Evolutionary conservation across 2,329 filamentous ascomycete genomes (phyloP), one percentile per base, ranked within the genome.

Genomic region (Tolypocladium pustulatum): DNA sequence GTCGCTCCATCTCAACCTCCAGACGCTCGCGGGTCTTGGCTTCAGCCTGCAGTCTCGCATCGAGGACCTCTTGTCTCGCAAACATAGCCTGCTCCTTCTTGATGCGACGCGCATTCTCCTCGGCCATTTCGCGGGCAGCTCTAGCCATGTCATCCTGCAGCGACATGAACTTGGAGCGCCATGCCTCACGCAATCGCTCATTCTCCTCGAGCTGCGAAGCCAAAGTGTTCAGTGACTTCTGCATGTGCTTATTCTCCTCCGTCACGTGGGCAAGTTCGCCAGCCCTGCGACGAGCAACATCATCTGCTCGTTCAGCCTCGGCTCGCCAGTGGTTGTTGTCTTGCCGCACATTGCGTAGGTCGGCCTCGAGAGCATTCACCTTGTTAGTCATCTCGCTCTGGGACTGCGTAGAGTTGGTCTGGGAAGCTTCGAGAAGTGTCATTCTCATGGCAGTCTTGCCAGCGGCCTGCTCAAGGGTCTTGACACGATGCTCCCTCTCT

Each of bases 121-220:
- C 85, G 27, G 88, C 86, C 61, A 97, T 85, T 61, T 96, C 88
- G 54, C 85, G 84, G 57, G 90, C 87, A 55, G 91, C 89, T 58
- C 79, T 79, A 37, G 86, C 83, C 87, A 97, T 93, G 65, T 97
- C 91, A 62, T 91, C 84, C 72, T 97, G 92, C 43, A 99, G 78
- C 60, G 85, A 85, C 65, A 93, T 84, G 67, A 97, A 89, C 73
- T 94, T 96, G 70, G 80, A 79, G 64, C 91, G 87, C 83, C 95
- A 92, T 61, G 81, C 85, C 69, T 96, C 90, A 59, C 91, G 87
- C 60, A 95, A 83, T 62, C 88, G 85, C 68, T 92, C 86, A 67
- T 91, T 93, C 74, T 96, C 92, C 67, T 94, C 87, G 49, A 94
- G 83, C 69, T 96, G 91, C 53, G 82, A 82, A 61, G 86, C 85